These are phyloP conservation scores for Xerophyta viscosa DNA, from an alignment of 106 monocot species.

Conservation along the genomic window DNA sequence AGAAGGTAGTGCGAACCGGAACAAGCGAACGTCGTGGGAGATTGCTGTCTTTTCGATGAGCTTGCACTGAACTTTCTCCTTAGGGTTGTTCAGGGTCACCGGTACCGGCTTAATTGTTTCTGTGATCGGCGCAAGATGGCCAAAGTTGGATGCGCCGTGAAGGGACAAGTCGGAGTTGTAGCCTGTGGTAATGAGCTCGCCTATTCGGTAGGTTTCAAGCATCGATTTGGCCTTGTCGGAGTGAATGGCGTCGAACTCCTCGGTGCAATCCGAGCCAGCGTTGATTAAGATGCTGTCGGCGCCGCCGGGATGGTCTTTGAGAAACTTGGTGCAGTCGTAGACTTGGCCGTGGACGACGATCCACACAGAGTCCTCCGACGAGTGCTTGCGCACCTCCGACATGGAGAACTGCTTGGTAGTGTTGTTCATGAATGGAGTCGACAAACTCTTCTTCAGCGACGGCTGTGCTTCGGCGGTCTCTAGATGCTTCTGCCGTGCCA, in stretches of 20 bases:
- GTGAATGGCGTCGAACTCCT: conserved; percentile 96
- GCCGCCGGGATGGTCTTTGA: conserved; percentile 95
- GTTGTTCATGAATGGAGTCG: conserved; percentile 63
- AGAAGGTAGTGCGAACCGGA: conserved; percentile 70
- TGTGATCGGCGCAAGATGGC: conserved; percentile 21
- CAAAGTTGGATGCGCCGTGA: conserved; percentile 18
- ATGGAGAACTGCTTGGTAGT: conserved; percentile 28
- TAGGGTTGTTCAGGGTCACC: conserved; percentile 35
- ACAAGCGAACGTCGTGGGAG: conserved; percentile 59
- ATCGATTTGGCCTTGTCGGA: conserved; percentile 83
- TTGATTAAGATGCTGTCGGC: conserved; percentile 91
- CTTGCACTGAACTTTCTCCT: conserved; percentile 59
- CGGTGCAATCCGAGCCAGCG: conserved; percentile 88
- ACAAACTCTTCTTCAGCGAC: conserved; percentile 50
- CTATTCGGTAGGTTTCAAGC: conserved; percentile 79
- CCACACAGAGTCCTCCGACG: conserved; percentile 61
- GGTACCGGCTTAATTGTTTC: conserved; percentile 6
- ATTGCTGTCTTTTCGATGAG: conserved; percentile 49
- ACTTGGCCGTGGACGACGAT: conserved; percentile 80
- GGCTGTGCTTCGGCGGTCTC: conserved; percentile 25
- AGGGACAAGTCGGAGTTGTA: conserved; percentile 37
- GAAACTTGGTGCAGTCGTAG: conserved; percentile 88
- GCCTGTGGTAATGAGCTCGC: conserved; percentile 48
- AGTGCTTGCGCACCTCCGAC: conserved; percentile 62
- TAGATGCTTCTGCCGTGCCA: conserved; percentile 55